Percentiles rank a stretch among this genome's conserved stretches.
phyloP scores from a whole-genome alignment of 129 eudicot genomes.

The Tagetes patula region DNA sequence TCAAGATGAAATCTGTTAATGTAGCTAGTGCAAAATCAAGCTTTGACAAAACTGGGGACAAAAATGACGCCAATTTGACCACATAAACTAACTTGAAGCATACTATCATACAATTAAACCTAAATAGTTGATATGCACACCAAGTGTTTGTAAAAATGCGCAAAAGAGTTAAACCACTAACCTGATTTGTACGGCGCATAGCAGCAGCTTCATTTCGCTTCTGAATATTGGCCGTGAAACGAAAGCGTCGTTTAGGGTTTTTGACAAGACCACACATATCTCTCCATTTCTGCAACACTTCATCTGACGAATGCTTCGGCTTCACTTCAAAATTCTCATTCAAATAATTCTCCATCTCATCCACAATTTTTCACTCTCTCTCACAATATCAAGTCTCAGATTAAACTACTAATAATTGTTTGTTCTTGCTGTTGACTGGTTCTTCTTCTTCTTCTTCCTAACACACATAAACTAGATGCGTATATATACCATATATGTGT shows the following conservation, averaged over 20 bases:
- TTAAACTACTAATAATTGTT: not conserved
- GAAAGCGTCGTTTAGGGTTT: slow-evolving; percentile 85
- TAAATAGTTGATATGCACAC: not conserved
- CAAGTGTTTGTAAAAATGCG: not conserved
- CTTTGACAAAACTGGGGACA: no score
- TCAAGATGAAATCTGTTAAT: not conserved
- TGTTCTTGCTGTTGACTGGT: not conserved
- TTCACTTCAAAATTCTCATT: slow-evolving; percentile 67
- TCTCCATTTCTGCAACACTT: slow-evolving; percentile 74
- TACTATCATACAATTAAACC: not conserved
- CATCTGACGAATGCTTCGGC: slow-evolving; percentile 64
- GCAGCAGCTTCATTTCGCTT: slow-evolving; percentile 91
- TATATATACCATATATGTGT: not conserved
- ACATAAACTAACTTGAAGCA: not conserved
- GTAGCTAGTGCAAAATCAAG: not conserved
- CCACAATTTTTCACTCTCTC: not conserved
- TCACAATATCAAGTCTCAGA: not conserved
- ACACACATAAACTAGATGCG: not conserved
- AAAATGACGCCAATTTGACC: no score
- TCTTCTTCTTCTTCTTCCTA: not conserved
- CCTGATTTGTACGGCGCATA: slow-evolving; percentile 93
- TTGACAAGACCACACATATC: slow-evolving; percentile 81
- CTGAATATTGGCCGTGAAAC: slow-evolving; percentile 81
- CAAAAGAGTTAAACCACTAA: slow-evolving; percentile 5
- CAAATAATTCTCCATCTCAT: slow-evolving; percentile 65